Evolutionary conservation across 306 rosid genomes (phyloP), one percentile per base, ranked within the genome.

Genomic region (Vicia sativa): DNA sequence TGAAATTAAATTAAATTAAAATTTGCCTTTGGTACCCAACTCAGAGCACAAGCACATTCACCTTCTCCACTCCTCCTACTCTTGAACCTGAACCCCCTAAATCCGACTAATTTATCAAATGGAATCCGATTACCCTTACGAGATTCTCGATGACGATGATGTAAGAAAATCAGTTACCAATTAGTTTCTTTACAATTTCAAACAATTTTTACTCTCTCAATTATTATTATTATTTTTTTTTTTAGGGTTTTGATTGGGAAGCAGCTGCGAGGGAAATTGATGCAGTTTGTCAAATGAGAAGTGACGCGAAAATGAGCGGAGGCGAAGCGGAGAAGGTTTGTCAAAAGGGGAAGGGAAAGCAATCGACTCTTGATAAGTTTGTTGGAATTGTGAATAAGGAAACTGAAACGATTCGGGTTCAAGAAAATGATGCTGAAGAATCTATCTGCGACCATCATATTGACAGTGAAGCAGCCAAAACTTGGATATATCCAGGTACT

Each of bases 401-500:
- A 55, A 67, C 25, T 42, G 73, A 84, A 4, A 48, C 50, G 25
- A 66, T 73, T 61, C 87, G 5, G 12, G 37, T 44, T 13, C 35
- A 68, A 37, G 70, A 62, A 38, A 56, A 70, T 11, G 28, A 65
- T 11, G 19, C 8, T 19, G 62, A 55, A 45, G 39, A 38, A 31
- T 31, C 72, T 41, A 6, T 53, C n/a, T 65, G 57, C 29, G 53
- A 80, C 28, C 81, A 75, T 79, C 70, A 34, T 59, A 83, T 90
- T 49, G 98, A 89, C 31, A 13, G 73, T 10, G 88, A 87, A 65
- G 92, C 92, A 1, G 96, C 95, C 55, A 86, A 87, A 74, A 92
- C 91, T 67, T 92, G 98, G 98, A 81, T 84, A 54, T 92, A 92
- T 83, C 98, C 96, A 76, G 95, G 95, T 87, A 68, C 11, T 61